These are phyloP conservation scores for Dentipellis sp. DNA, from an alignment of 768 basidiomycete genomes.

Conservation along the genomic window DNA sequence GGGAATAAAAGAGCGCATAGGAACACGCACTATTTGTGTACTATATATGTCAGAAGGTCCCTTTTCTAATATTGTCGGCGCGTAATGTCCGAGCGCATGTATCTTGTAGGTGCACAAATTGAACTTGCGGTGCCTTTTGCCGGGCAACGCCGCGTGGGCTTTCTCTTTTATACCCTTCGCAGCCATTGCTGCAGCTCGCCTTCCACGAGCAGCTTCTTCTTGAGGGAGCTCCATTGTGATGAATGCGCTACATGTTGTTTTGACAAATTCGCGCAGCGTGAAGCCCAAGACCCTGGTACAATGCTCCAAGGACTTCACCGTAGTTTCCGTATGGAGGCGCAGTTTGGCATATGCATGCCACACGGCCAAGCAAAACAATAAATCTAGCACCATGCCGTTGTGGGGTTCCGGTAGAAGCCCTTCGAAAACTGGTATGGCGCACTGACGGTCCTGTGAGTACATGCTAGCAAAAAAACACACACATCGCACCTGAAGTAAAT, in stretches of 20 bases:
- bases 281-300: conserved; percentile 12
- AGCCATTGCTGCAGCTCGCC: conserved; percentile 14
- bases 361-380: conserved; percentile 18
- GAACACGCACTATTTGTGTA: conserved; percentile 22
- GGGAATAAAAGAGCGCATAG: not conserved
- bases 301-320: conserved; percentile 15
- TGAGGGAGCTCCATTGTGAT: not conserved
- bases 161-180: not conserved
- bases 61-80: conserved; percentile 14
- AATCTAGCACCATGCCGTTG: conserved; percentile 11
- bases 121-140: conserved; percentile 10
- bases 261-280: conserved; percentile 17
- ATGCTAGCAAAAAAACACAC: not conserved
- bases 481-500: conserved; percentile 11
- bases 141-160: not conserved
- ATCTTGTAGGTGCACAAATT: conserved; percentile 27
- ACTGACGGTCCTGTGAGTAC: too few relatives aligned
- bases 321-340: conserved; percentile 3
- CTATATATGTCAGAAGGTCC: conserved; percentile 29
- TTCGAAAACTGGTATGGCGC: conserved; percentile 25
- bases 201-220: conserved; percentile 5
- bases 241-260: conserved; percentile 1
- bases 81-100: conserved; percentile 28
- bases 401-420: conserved; percentile 21
- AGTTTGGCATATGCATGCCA: conserved; percentile 28